Evolutionary conservation across 2,329 filamentous ascomycete genomes (phyloP).

Genomic region (Colletotrichum musae): DNA sequence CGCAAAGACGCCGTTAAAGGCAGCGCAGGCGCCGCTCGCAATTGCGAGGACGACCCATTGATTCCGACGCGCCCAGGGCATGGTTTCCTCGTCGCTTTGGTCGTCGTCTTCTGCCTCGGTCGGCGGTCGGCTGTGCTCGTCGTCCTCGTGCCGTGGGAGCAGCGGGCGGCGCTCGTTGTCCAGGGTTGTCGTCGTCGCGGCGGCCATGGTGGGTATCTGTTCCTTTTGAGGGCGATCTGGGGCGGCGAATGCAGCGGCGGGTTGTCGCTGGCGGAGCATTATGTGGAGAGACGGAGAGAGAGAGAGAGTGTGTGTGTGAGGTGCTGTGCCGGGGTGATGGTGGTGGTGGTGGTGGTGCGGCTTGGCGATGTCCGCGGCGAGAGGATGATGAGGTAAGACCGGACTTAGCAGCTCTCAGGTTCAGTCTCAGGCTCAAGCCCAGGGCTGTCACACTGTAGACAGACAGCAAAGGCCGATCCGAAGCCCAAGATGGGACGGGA

Average conservation of each 20-base stretch:
- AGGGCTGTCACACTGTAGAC: background rate
- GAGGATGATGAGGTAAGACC: constrained; percentile 32
- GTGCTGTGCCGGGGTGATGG: constrained; percentile 21
- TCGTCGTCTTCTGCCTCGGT: constrained; percentile 19
- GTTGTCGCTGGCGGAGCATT: constrained; percentile 45
- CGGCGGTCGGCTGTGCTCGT: constrained; percentile 24
- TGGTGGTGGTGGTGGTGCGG: constrained; percentile 20
- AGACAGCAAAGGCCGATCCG: background rate
- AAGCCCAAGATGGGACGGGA: background rate
- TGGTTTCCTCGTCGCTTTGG: constrained; percentile 15
- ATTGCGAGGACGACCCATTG: constrained; percentile 80
- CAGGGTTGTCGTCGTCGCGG: constrained; percentile 37
- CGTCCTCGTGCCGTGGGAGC: constrained; percentile 40
- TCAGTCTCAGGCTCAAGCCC: constrained; percentile 6
- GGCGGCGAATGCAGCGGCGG: constrained; percentile 34
- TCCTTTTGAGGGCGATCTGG: constrained; percentile 34
- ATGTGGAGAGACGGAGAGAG: constrained; percentile 33
- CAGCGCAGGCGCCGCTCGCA: constrained; percentile 82
- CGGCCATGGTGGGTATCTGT: constrained; percentile 43
- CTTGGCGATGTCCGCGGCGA: constrained; percentile 27
- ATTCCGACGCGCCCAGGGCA: constrained; percentile 49
- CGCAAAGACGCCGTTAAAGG: constrained; percentile 86
- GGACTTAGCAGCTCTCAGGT: background rate
- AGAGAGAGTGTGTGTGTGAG: constrained; percentile 18
- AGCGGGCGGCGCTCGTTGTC: constrained; percentile 45